Base-by-base conservation (phyloP, 495 filamentous ascomycete genomes). In the Xylaria scruposa region DNA sequence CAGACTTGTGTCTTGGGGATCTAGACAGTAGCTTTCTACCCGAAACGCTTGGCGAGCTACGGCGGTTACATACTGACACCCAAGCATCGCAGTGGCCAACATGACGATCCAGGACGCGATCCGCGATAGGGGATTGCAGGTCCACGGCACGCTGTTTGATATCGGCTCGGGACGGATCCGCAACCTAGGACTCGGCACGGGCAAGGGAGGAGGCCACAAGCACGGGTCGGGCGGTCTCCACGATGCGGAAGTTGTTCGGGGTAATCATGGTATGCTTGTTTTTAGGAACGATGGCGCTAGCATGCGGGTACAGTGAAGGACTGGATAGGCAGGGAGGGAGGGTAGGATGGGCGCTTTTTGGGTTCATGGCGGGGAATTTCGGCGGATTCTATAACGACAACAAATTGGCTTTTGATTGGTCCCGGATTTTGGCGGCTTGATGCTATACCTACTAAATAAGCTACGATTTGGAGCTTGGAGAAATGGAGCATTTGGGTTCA, bases 101-200 rank as follows among this genome's bases (percentile, higher is more conserved):
- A 76, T 81, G 36, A 83, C 85, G 24, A 84, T 92, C 29, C 78
- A 89, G 74, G 88, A 90, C 47, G 93, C 91, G 47, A 90, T 94
- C 53, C 77, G 84, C 75, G 89, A 91, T 77, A 82, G 91, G 44
- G 91, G 92, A 3, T 81, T 96, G 17, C 79, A 90, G 82, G 90
- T 96, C 17, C 92, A 95, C 77, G 93, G 92, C 21, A 78, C 86
- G 40, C 78, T 94, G 42, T 94, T 91, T 78, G 90, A 94, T 75
- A 84, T 93, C 51, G 90, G 77, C 1, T 84, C 78, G 19, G 91
- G 92, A 44, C 78, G 85, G 66, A 81, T 93, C 51, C 81, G 82
- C 38, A 88, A 92, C 75, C 74, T 93, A 62, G 88, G 83, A 49
- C 74, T 83, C 59, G 87, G 86, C 33, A 85, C 80, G 29, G 63